Base-by-base conservation (phyloP, 352 stramenopile genomes). In the Phytophthora brassicae region DNA sequence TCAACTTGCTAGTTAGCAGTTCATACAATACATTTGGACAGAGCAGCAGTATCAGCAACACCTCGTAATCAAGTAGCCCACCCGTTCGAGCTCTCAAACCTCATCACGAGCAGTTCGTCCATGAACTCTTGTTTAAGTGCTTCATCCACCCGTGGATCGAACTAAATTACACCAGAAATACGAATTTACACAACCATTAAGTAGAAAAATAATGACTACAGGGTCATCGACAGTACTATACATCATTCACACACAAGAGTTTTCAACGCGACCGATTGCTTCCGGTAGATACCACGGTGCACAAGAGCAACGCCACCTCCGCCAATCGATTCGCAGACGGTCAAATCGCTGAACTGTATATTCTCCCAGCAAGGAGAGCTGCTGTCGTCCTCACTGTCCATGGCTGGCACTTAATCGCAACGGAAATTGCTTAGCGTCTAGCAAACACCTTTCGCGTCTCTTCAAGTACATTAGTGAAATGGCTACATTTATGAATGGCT, bases 91-190 rank as follows among this genome's bases (percentile, higher is more conserved):
- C 17, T 23, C 3, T 43, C 5, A 41, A 13, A 92, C 75, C 80
- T 93, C 79, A 97, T 95, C 4, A 97, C 85, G 7, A 95, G 75
- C n/a, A 98, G 66, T 65, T 98, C 92, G 58, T 98, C 89, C 88
- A 97, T 90, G 58, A 95, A 98, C 59, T 97, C 92, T 48, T 94
- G 72, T 63, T 95, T 97, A 16, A 97, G 74, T 1, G 70, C 74
- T 22, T 85, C 74, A 57, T 97, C 86, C 36, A 97, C 77, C 4
- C 90, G 76, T 14, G 85, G 80, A 64, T 96, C 84, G 67, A 97
- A 96, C 87, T 92, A 52, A n/a, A n/a, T n/a, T 35, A 45, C 49
- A 29, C 9, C 19, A 23, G 31, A 43, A 38, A 20, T 13, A 29
- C 26, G 8, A 31, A 31, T 31, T 31, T n/a, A n/a, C n/a, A n/a